Conservation (phyloP, 768 basidiomycete species). For the Hygrocybe coccinea region DNA sequence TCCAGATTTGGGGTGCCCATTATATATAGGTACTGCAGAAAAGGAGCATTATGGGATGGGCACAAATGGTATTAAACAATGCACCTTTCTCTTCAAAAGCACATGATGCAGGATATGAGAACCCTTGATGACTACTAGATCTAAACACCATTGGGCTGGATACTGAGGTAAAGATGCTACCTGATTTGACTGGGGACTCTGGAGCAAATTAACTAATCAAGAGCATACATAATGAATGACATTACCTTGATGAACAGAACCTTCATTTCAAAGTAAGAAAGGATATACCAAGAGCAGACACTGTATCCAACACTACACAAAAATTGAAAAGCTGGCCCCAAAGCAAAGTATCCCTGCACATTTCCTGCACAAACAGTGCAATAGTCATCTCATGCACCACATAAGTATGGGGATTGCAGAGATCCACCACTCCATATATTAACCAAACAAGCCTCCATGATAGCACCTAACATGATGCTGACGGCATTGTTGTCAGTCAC, state of each 20-base stretch:
- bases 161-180: background rate
- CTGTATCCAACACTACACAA: background rate
- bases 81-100: background rate
- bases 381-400: constrained; percentile 8
- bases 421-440: background rate
- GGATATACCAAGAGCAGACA: constrained; percentile 4
- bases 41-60: background rate
- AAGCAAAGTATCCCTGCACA: background rate
- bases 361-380: constrained; percentile 7
- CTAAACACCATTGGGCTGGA: background rate
- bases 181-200: background rate
- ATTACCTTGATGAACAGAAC: background rate
- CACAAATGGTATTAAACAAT: background rate
- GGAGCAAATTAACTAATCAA: no score
- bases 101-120: background rate
- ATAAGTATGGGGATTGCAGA: background rate
- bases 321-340: constrained; percentile 10
- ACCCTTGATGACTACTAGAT: background rate
- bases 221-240: no score
- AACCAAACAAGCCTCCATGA: background rate
- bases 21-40: constrained; percentile 8
- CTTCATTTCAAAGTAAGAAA: constrained; percentile 3
- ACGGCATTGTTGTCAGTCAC: background rate
- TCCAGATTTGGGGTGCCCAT: background rate
- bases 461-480: background rate